These are phyloP conservation scores for Luffa aegyptiaca DNA, from an alignment of 306 rosid genomes.

Conservation along the genomic window DNA sequence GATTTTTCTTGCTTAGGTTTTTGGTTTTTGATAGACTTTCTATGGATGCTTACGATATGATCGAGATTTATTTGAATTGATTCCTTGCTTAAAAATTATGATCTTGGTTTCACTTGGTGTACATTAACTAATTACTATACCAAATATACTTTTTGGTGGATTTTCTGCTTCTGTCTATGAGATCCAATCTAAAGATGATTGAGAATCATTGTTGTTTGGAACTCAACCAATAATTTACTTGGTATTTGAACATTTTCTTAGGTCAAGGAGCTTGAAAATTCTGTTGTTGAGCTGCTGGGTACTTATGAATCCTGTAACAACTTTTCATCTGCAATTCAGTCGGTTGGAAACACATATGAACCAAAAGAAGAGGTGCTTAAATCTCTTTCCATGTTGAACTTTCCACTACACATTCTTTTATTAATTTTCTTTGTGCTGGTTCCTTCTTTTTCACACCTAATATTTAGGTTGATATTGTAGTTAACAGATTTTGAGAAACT, in stretches of 20 bases:
- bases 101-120: neutral
- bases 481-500: slow-evolving; percentile 54
- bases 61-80: neutral
- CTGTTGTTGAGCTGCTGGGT: slow-evolving; percentile 40
- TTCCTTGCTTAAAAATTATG: neutral
- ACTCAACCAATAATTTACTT: neutral
- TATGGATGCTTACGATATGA: neutral
- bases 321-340: slow-evolving; percentile 51
- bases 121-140: neutral
- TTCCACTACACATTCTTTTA: neutral
- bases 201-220: neutral
- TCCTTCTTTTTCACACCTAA: neutral
- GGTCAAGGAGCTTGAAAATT: slow-evolving; percentile 77
- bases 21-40: neutral
- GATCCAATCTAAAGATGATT: neutral
- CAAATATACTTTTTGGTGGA: neutral
- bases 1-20: neutral
- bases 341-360: slow-evolving; percentile 42
- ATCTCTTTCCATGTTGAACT: slow-evolving; percentile 10
- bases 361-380: slow-evolving; percentile 54
- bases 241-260: slow-evolving; percentile 17
- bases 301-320: slow-evolving; percentile 36
- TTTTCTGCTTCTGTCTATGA: neutral
- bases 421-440: neutral
- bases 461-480: slow-evolving; percentile 19